Evolutionary conservation across 768 basidiomycete species (phyloP).

Genomic region (Hericium alpestre): DNA sequence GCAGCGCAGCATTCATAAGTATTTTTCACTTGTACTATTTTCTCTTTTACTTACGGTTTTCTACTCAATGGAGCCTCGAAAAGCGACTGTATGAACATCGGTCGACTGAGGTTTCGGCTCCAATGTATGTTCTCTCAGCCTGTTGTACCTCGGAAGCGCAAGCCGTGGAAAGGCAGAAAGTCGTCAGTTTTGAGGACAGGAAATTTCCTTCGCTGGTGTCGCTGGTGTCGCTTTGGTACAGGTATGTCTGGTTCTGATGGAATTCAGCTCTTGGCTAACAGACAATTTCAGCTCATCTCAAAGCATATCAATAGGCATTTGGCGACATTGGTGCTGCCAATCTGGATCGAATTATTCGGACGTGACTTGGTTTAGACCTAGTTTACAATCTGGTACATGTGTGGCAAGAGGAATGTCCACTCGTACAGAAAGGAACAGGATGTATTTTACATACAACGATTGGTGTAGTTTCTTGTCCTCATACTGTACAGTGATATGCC

Average conservation of each 20-base stretch:
- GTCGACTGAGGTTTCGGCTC: no score
- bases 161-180: conserved; percentile 55
- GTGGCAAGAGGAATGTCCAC: not conserved
- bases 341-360: conserved; percentile 65
- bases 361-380: no score
- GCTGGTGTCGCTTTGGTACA: conserved; percentile 80
- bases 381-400: no score
- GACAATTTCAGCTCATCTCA: conserved; percentile 57
- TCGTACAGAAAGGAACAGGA: not conserved
- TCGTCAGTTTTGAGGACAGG: conserved; percentile 60
- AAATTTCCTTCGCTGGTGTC: conserved; percentile 54
- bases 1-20: no score
- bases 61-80: no score
- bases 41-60: no score
- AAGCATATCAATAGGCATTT: conserved; percentile 73
- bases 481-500: no score
- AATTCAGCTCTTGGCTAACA: not conserved
- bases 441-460: no score
- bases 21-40: no score
- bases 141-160: conserved; percentile 48
- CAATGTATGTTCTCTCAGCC: no score
- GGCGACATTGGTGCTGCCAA: conserved; percentile 84
- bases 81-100: no score
- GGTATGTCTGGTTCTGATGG: conserved; percentile 28
- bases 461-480: no score